Percentiles rank a stretch among this genome's conserved stretches.
These are phyloP conservation scores for Castanopsis chinensis DNA, from an alignment of 306 rosid genomes.

Conservation along the genomic window DNA sequence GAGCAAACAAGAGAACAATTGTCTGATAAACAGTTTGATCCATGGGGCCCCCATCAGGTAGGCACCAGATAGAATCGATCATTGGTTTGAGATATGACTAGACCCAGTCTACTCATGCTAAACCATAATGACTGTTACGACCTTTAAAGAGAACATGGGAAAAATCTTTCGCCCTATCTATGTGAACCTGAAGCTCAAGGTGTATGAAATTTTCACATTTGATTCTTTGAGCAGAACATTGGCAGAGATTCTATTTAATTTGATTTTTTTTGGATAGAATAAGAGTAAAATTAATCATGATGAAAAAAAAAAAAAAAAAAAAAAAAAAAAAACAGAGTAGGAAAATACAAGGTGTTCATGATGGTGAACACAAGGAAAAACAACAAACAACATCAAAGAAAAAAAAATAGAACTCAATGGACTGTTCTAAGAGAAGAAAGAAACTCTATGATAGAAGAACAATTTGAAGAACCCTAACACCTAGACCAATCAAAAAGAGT, in stretches of 20 bases:
- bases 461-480: no score
- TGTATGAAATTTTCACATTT: not conserved
- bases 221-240: not conserved
- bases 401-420: no score
- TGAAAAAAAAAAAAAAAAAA: no score
- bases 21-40: not conserved
- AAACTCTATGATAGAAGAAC: no score
- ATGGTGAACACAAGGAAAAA: no score
- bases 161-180: not conserved
- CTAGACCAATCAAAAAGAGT: no score
- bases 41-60: not conserved
- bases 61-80: not conserved
- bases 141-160: not conserved
- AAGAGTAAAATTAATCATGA: no score
- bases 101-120: not conserved
- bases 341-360: no score
- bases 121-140: no score
- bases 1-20: not conserved
- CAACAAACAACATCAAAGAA: no score
- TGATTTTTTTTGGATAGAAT: not conserved
- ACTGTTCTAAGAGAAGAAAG: no score
- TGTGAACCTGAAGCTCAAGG: not conserved
- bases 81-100: not conserved
- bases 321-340: no score
- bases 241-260: not conserved